phyloP scores from a whole-genome alignment of 345 rosid species.

The Geranium brycei region DNA sequence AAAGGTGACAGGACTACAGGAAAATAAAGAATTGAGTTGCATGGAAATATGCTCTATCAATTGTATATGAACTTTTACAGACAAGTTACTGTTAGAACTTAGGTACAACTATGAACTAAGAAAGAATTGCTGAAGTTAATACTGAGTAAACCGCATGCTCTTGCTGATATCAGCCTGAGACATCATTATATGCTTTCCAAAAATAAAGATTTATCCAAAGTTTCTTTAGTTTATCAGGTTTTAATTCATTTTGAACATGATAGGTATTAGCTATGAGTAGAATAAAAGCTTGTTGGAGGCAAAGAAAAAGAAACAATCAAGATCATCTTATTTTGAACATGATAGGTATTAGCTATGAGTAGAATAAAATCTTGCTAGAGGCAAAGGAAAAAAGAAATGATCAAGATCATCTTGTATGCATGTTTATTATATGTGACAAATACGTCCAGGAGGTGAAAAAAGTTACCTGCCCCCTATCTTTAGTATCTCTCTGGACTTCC shows the following conservation, averaged over 20 bases:
- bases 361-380: background rate
- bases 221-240: no score
- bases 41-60: no score
- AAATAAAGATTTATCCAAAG: background rate
- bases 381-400: background rate
- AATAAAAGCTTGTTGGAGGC: background rate
- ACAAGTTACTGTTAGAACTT: background rate
- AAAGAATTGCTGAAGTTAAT: background rate
- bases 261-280: background rate
- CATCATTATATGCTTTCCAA: background rate
- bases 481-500: slow-evolving; percentile 69
- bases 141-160: background rate
- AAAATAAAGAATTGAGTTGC: no score
- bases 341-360: background rate
- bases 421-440: background rate
- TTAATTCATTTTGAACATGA: no score
- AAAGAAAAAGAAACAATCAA: background rate
- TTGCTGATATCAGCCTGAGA: background rate
- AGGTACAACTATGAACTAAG: background rate
- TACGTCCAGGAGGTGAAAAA: background rate
- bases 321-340: background rate
- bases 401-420: background rate
- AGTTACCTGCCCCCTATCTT: slow-evolving; percentile 70
- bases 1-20: no score
- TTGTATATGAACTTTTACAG: background rate